These are phyloP conservation scores for Aspergillus transmontanensis DNA, from an alignment of 2,329 filamentous ascomycete species.

Conservation along the genomic window DNA sequence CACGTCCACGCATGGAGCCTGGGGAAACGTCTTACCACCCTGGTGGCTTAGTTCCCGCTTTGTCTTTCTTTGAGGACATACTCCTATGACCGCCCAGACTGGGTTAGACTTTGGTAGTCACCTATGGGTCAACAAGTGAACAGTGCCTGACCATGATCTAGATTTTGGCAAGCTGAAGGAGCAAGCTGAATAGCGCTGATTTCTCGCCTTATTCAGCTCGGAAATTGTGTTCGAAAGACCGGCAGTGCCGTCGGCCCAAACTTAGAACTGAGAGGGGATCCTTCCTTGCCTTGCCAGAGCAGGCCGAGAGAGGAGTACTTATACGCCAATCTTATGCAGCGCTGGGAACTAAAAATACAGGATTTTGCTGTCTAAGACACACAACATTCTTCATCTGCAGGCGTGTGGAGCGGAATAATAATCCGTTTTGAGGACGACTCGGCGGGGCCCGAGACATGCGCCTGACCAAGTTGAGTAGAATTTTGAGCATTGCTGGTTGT, in stretches of 20 bases:
- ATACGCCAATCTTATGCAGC: conserved; percentile 2
- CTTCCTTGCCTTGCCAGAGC: background rate
- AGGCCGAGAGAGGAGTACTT: background rate
- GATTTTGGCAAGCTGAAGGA: background rate
- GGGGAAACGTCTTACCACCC: background rate
- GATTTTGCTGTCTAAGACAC: background rate
- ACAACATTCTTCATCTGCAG: background rate
- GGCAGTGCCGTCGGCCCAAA: background rate
- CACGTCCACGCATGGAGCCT: background rate
- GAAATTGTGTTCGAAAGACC: background rate
- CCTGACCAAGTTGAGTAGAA: background rate
- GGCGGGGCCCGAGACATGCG: background rate
- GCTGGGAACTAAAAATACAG: background rate
- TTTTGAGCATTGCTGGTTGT: background rate
- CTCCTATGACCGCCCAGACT: background rate
- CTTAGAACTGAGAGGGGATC: background rate
- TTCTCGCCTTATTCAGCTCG: background rate
- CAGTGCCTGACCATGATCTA: background rate
- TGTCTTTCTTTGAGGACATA: background rate
- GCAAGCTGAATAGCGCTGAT: background rate
- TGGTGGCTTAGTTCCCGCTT: background rate
- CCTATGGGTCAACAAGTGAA: background rate
- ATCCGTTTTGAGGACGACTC: background rate
- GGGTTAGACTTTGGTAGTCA: background rate
- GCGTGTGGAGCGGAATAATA: conserved; percentile 1